phyloP scores from a whole-genome alignment of 805 yeast genomes.

The Saturnispora serradocipensis region DNA sequence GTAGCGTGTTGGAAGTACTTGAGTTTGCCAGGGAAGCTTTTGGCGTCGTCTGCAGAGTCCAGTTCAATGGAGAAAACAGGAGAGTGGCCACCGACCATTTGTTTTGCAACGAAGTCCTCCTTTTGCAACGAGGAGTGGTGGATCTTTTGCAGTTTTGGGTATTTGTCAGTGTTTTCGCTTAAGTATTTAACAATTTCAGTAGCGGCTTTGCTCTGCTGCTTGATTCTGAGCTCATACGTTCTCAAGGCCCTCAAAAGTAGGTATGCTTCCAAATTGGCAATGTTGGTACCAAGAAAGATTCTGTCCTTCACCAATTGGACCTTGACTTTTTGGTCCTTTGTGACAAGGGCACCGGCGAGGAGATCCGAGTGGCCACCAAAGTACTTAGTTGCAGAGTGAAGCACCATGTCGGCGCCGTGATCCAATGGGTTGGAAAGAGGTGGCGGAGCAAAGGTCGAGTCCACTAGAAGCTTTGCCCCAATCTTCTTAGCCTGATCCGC shows the following conservation, averaged over 20 bases:
- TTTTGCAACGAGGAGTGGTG: constrained; percentile 72
- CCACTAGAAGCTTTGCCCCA: constrained; percentile 68
- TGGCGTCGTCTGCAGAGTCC: constrained; percentile 44
- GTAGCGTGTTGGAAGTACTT: constrained; percentile 83
- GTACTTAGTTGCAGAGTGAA: constrained; percentile 91
- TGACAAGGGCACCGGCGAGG: constrained; percentile 69
- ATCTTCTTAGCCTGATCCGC: constrained; percentile 65
- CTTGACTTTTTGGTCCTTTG: constrained; percentile 44
- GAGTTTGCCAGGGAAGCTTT: constrained; percentile 51
- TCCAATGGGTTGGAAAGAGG: constrained; percentile 76
- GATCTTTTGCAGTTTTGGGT: constrained; percentile 41
- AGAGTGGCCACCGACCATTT: constrained; percentile 52
- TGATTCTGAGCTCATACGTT: constrained; percentile 66
- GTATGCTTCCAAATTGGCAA: constrained; percentile 69
- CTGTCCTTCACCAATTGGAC: constrained; percentile 51
- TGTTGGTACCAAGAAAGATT: constrained; percentile 64
- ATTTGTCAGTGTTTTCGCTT: constrained; percentile 37
- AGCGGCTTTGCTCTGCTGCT: constrained; percentile 56
- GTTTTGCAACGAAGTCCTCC: constrained; percentile 57
- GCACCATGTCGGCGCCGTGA: constrained; percentile 78
- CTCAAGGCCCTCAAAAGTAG: constrained; percentile 71
- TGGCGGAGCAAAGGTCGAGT: constrained; percentile 91
- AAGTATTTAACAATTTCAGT: constrained; percentile 52
- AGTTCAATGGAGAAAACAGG: constrained; percentile 72
- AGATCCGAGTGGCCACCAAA: constrained; percentile 95